phyloP scores from a whole-genome alignment of 169 alveolate species.

The Plasmodium knowlesi region DNA sequence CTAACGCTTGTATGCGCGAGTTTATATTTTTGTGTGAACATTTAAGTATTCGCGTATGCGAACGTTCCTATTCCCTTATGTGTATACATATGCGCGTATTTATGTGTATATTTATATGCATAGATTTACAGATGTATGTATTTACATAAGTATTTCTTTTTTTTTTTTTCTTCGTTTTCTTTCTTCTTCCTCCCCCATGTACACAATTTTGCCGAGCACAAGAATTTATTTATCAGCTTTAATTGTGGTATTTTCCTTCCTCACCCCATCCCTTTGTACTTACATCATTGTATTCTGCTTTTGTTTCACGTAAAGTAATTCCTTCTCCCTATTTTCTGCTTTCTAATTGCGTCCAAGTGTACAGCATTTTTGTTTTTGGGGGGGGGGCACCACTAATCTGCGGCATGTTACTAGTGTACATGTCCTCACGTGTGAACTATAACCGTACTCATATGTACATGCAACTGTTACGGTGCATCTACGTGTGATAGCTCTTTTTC shows the following conservation, averaged over 20 bases:
- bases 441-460: neutral
- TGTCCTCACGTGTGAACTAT: neutral
- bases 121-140: neutral
- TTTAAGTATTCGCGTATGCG: neutral
- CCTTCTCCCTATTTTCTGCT: neutral
- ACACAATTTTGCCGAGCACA: neutral
- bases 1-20: neutral
- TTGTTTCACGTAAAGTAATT: neutral
- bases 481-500: neutral
- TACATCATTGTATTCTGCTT: neutral
- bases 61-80: neutral
- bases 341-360: neutral
- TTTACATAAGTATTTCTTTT: neutral
- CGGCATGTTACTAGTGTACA: neutral
- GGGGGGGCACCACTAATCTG: neutral
- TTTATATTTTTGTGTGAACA: neutral
- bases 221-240: neutral
- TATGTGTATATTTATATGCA: constrained; percentile 7
- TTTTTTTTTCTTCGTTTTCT: neutral
- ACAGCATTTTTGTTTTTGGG: neutral
- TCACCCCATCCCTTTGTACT: neutral
- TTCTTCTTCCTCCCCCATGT: neutral
- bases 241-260: neutral
- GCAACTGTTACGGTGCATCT: neutral
- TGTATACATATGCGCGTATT: neutral